Evolutionary conservation across 805 yeast genomes (phyloP), one percentile per base, ranked within the genome.

Genomic region (Lipomyces japonicus): DNA sequence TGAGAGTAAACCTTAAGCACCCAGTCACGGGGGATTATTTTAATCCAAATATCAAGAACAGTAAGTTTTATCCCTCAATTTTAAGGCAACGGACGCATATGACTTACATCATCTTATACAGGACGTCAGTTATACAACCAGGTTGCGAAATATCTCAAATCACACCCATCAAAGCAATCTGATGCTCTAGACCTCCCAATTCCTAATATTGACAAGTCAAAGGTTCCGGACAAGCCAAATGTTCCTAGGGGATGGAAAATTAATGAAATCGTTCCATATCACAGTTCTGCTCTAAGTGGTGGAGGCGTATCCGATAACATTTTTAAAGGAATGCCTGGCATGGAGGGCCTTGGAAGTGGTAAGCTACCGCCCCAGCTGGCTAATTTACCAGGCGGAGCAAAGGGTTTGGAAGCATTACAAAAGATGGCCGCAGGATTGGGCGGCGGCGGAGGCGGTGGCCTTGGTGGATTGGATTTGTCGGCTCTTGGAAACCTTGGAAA

Each of bases 201-300:
- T 80, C 50, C 63, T 46, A 48, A 58, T 48, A 18, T 63, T 38
- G 56, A 53, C 32, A 41, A 51, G 39, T 57, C 56, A 24, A 49
- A 49, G 32, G 43, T 44, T 23, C 55, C 63, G 72, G 75, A 60
- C 73, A 77, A 68, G 67, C 84, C 62, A 39, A 95, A 95, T 9
- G 73, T 70, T 49, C 96, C 95, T n/a, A 79, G 80, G 59, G 96
- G 96, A 10, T 84, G 86, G 74, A 79, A 75, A 61, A 84, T 90
- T 86, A 87, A 86, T 67, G 78, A 82, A 1, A 81, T 91, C 39
- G 87, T 90, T 12, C 98, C 98, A n/a, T 74, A 88, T 26, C 88
- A 84, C 62, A 83, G 95, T 46, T 80, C 84, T 18, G 80, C 84
- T 39, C 75, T 90, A 39, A 76, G 86, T 74, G 90, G 86, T 26